These are phyloP conservation scores for Xylaria scruposa DNA, from an alignment of 495 filamentous ascomycete species.

Conservation along the genomic window DNA sequence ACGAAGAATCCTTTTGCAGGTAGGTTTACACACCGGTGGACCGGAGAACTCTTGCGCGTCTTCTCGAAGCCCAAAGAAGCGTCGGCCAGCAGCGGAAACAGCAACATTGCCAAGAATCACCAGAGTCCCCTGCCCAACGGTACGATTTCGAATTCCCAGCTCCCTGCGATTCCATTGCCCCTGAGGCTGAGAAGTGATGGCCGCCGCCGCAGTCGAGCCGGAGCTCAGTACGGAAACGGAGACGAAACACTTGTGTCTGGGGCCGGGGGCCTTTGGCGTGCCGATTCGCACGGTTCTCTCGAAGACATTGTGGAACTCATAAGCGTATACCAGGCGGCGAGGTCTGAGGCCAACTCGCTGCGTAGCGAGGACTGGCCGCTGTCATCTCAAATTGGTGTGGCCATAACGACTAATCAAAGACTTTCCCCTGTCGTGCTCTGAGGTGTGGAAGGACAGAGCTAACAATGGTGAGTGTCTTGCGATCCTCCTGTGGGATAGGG, in stretches of 20 bases:
- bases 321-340: not conserved
- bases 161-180: not conserved
- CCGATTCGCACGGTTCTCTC: not conserved
- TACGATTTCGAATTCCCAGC: not conserved
- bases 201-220: not conserved
- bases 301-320: not conserved
- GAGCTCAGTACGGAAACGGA: not conserved
- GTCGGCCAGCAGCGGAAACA: not conserved
- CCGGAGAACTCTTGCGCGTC: not conserved
- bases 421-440: not conserved
- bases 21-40: not conserved
- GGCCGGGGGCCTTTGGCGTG: not conserved
- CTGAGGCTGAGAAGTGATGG: not conserved
- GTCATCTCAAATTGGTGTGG: not conserved
- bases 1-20: not conserved
- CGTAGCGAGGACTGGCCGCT: not conserved
- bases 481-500: too few relatives aligned
- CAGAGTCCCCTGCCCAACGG: not conserved
- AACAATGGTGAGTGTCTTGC: too few relatives aligned
- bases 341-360: not conserved
- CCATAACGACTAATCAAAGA: not conserved
- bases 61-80: not conserved
- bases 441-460: too few relatives aligned
- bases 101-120: not conserved
- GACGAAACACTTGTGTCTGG: not conserved